Conservation (phyloP, 202 grass and related monocot species). For the Panicum virgatum region DNA sequence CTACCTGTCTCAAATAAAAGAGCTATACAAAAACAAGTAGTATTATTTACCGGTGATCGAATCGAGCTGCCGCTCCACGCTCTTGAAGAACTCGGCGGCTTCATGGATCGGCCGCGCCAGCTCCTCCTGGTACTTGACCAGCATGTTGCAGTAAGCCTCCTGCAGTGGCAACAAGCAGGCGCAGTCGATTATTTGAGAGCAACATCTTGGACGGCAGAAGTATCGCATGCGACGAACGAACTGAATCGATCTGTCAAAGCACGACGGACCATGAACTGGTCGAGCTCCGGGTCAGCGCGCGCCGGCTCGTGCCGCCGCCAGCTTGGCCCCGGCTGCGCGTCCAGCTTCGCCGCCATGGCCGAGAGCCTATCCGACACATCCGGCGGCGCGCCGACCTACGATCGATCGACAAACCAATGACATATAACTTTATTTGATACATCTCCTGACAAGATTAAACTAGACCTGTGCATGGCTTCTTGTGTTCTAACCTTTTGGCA, state of each 20-base stretch:
- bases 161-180: constrained; percentile 28
- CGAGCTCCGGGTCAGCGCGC: constrained; percentile 76
- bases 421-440: neutral
- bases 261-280: constrained; percentile 86
- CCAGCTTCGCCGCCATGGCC: constrained; percentile 44
- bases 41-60: constrained; percentile 60
- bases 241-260: neutral
- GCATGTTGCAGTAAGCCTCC: constrained; percentile 87
- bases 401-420: neutral
- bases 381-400: constrained; percentile 76
- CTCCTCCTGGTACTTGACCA: constrained; percentile 85
- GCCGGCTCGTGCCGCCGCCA: constrained; percentile 2
- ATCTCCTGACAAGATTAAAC: neutral
- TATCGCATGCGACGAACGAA: neutral
- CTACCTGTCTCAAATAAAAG: constrained; percentile 13
- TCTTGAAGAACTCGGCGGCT: constrained; percentile 77
- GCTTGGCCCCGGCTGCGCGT: constrained; percentile 27
- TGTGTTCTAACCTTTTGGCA: constrained; percentile 77
- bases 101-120: constrained; percentile 76
- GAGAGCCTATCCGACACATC: constrained; percentile 64
- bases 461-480: constrained; percentile 16
- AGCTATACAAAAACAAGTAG: constrained; percentile 29
- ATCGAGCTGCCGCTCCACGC: constrained; percentile 70
- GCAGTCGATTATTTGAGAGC: neutral
- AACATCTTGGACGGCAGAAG: neutral